Conservation (phyloP, 2,329 filamentous ascomycete species). For the Pseudocercospora fuligena region DNA sequence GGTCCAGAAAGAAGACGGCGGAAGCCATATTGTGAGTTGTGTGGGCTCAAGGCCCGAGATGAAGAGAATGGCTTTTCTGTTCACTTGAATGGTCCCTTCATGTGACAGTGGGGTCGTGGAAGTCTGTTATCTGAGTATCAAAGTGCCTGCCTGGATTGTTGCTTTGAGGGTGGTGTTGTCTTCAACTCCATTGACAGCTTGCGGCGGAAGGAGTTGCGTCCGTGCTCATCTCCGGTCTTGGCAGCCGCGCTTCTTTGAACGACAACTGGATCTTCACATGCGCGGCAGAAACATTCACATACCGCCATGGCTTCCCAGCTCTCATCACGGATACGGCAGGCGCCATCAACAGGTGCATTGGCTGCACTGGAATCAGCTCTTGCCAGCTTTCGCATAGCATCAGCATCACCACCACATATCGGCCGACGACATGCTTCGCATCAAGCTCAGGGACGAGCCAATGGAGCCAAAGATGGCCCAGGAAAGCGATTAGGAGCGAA, state of each 20-base stretch:
- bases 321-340: slow-evolving; percentile 23
- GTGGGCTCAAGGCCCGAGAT: slow-evolving; percentile 35
- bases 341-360: slow-evolving; percentile 37
- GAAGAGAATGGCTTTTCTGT: slow-evolving; percentile 9
- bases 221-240: slow-evolving; percentile 10
- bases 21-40: slow-evolving; percentile 76
- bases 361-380: slow-evolving; percentile 39
- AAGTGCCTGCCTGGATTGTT: no score
- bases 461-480: slow-evolving; percentile 70
- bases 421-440: slow-evolving; percentile 62
- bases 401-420: slow-evolving; percentile 17
- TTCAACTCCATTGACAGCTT: slow-evolving; percentile 12
- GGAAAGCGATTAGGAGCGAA: slow-evolving; percentile 94
- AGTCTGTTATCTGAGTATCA: not conserved
- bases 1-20: slow-evolving; percentile 95
- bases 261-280: not conserved
- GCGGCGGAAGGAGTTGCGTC: slow-evolving; percentile 6
- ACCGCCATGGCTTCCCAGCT: slow-evolving; percentile 20
- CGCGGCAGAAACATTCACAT: not conserved
- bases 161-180: slow-evolving; percentile 3
- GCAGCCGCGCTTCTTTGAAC: not conserved
- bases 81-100: not conserved
- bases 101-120: not conserved
- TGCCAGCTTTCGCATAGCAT: slow-evolving; percentile 38
- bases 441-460: slow-evolving; percentile 69